Conservation (phyloP, 495 filamentous ascomycete genomes). For the Podospora bellae-mahoneyi region DNA sequence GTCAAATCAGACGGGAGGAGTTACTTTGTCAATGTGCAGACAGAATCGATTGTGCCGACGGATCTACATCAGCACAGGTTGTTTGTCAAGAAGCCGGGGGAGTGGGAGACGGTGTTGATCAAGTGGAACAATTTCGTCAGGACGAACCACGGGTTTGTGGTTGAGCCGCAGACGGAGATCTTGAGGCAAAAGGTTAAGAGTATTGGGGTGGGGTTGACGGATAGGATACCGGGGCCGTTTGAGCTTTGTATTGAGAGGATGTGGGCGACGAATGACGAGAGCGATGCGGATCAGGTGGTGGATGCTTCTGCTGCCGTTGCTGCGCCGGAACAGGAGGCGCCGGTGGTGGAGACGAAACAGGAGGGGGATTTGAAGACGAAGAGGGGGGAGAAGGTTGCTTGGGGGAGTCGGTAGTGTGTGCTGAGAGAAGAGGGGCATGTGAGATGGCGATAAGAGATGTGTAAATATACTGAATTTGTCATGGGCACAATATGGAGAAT, state of each 20-base stretch:
- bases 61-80: conserved; percentile 95
- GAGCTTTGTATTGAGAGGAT: conserved; percentile 78
- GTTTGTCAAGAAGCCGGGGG: conserved; percentile 72
- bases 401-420: conserved; percentile 30
- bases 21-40: conserved; percentile 95
- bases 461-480: neutral
- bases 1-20: conserved; percentile 86
- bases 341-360: neutral
- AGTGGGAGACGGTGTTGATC: conserved; percentile 91
- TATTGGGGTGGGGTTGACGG: conserved; percentile 83
- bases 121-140: conserved; percentile 90
- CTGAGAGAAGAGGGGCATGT: neutral
- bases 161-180: conserved; percentile 88
- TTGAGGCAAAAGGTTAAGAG: conserved; percentile 78
- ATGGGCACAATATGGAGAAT: neutral
- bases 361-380: conserved; percentile 47
- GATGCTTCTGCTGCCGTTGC: conserved; percentile 14
- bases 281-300: conserved; percentile 37
- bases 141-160: conserved; percentile 84
- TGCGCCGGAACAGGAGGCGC: neutral
- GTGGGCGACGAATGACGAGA: conserved; percentile 68
- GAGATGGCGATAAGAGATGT: neutral
- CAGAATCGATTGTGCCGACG: conserved; percentile 83
- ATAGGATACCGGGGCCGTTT: conserved; percentile 81
- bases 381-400: conserved; percentile 44